A percentile compares a stretch with the other conserved stretches of the same genome.
Conservation (phyloP, 139 green algal genomes). For the Penium margaritaceum region DNA sequence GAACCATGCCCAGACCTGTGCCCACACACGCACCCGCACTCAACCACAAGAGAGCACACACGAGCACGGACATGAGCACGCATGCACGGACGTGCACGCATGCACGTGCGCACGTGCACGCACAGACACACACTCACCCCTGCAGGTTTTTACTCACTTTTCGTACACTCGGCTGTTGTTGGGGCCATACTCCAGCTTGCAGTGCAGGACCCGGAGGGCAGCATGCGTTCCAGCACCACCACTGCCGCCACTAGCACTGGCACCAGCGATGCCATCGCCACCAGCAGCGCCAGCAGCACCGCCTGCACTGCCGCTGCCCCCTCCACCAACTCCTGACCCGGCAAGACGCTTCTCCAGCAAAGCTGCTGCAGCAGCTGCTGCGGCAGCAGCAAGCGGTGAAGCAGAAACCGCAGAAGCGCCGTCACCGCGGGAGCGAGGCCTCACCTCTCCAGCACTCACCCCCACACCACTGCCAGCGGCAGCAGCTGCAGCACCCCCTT, state of each 20-base stretch:
- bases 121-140: neutral
- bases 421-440: too few species aligned
- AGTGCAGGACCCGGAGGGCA: neutral
- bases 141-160: neutral
- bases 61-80: too few species aligned
- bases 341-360: neutral
- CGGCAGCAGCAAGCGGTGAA: neutral
- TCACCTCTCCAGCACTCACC: too few species aligned
- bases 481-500: too few species aligned
- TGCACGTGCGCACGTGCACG: neutral
- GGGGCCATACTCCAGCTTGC: conserved; percentile 18
- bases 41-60: neutral
- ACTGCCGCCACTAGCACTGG: neutral
- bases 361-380: neutral
- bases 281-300: neutral
- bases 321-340: neutral
- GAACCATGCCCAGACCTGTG: too few species aligned
- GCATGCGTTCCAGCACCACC: conserved; percentile 8
- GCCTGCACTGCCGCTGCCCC: neutral
- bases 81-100: neutral
- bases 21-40: too few species aligned
- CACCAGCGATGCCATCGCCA: neutral
- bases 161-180: neutral
- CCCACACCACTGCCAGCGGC: too few species aligned
- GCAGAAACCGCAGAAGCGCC: too few species aligned